phyloP scores from a whole-genome alignment of 2,329 filamentous ascomycete genomes.

The Cladophialophora exuberans region DNA sequence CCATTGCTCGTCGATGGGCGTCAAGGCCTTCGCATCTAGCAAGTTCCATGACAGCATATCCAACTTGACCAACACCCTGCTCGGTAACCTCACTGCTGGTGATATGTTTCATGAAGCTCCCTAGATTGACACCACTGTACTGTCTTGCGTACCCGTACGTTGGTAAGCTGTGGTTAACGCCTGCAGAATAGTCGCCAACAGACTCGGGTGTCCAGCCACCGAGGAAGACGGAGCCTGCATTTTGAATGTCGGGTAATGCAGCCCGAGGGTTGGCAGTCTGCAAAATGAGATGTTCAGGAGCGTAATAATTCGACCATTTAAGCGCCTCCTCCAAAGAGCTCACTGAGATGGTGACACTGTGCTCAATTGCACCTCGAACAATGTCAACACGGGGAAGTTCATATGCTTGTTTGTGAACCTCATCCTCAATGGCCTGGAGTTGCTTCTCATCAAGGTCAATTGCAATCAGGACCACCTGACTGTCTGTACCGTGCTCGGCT shows the following conservation, averaged over 20 bases:
- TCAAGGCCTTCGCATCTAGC: conserved; percentile 94
- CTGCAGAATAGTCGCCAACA: conserved; percentile 96
- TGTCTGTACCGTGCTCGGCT: conserved; percentile 95
- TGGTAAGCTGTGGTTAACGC: conserved; percentile 94
- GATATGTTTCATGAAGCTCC: conserved; percentile 96
- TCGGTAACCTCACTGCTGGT: conserved; percentile 89
- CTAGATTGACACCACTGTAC: conserved; percentile 96
- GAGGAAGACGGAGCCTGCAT: conserved; percentile 94
- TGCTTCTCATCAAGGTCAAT: conserved; percentile 75
- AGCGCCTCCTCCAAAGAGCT: conserved; percentile 73
- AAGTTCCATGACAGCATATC: conserved; percentile 88
- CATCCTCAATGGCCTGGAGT: conserved; percentile 83
- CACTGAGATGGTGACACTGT: conserved; percentile 86
- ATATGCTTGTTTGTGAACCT: conserved; percentile 84
- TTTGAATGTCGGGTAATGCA: conserved; percentile 78
- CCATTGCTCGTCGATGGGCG: conserved; percentile 79
- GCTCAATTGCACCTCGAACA: conserved; percentile 83
- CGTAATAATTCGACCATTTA: conserved; percentile 87
- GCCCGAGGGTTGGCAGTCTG: conserved; percentile 78
- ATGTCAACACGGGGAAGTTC: conserved; percentile 90
- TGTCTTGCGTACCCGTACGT: conserved; percentile 98
- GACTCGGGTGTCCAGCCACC: conserved; percentile 97
- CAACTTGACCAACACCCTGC: conserved; percentile 82
- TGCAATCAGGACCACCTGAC: conserved; percentile 89
- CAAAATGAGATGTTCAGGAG: conserved; percentile 93